Evolutionary conservation across 1,284 basidiomycete genomes (phyloP).

Genomic region (Phellopilus nigrolimitatus): DNA sequence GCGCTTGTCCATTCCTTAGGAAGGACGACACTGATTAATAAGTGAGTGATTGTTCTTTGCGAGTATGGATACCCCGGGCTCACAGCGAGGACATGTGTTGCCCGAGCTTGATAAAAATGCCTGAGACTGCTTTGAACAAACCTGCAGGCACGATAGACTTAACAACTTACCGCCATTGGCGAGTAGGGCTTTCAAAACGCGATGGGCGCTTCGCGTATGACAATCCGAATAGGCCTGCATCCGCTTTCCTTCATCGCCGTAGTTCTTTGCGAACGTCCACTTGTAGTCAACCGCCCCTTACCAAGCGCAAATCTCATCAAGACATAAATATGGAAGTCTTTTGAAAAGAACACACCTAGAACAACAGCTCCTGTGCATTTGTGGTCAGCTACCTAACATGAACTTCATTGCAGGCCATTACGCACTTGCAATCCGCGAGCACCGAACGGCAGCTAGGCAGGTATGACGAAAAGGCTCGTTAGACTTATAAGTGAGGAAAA

Average conservation of each 20-base stretch:
- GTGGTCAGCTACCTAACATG: not conserved
- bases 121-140: constrained; percentile 29
- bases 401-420: constrained; percentile 15
- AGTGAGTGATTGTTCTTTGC: not conserved
- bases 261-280: constrained; percentile 57
- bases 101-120: constrained; percentile 90
- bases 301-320: not conserved
- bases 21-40: constrained; percentile 49
- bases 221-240: constrained; percentile 67
- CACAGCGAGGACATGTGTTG: constrained; percentile 81
- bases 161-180: constrained; percentile 72
- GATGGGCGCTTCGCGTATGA: constrained; percentile 73
- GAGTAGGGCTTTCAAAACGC: constrained; percentile 75
- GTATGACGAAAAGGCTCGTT: constrained; percentile 62
- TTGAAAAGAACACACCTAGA: constrained; percentile 26
- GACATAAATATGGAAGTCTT: not conserved
- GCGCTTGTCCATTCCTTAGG: constrained; percentile 75
- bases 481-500: constrained; percentile 51
- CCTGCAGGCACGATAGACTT: not conserved
- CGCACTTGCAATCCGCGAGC: constrained; percentile 65
- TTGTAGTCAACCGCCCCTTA: constrained; percentile 80
- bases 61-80: constrained; percentile 24
- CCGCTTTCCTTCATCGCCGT: constrained; percentile 51
- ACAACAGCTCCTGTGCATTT: constrained; percentile 51
- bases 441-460: constrained; percentile 62